phyloP scores from a whole-genome alignment of 2,329 filamentous ascomycete genomes.

The Biscogniauxia mediterranea region DNA sequence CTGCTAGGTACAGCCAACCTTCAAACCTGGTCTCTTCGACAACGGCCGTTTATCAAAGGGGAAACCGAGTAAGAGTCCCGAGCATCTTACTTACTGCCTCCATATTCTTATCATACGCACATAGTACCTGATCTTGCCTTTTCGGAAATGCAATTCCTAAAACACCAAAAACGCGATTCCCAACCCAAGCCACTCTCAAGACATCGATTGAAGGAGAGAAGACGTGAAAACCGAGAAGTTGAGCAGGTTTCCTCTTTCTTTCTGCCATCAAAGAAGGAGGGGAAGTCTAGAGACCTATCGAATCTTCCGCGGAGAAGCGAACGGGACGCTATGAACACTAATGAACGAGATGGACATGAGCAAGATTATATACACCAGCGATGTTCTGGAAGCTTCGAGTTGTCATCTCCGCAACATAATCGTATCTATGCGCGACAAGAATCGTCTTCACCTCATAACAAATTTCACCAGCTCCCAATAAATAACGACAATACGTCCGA shows the following conservation, averaged over 20 bases:
- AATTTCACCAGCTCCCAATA: not conserved
- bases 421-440: not conserved
- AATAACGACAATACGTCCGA: not conserved
- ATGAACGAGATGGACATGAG: not conserved
- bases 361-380: not conserved
- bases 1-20: conserved; percentile 26
- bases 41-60: conserved; percentile 39
- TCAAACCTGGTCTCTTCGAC: conserved; percentile 43
- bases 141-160: conserved; percentile 49
- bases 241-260: conserved; percentile 40
- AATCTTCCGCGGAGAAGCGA: not conserved
- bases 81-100: not conserved
- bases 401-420: not conserved
- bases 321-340: not conserved
- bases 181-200: conserved; percentile 25
- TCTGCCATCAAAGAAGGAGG: conserved; percentile 14
- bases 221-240: conserved; percentile 33
- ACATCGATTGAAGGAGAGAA: conserved; percentile 22
- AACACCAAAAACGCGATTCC: conserved; percentile 21
- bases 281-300: not conserved
- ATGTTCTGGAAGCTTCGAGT: not conserved
- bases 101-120: conserved; percentile 1
- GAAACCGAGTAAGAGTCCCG: conserved; percentile 35
- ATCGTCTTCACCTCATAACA: not conserved
- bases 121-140: conserved; percentile 53